phyloP scores from a whole-genome alignment of 192 early-diverging fungal genomes.

The Gonapodya prolifera region DNA sequence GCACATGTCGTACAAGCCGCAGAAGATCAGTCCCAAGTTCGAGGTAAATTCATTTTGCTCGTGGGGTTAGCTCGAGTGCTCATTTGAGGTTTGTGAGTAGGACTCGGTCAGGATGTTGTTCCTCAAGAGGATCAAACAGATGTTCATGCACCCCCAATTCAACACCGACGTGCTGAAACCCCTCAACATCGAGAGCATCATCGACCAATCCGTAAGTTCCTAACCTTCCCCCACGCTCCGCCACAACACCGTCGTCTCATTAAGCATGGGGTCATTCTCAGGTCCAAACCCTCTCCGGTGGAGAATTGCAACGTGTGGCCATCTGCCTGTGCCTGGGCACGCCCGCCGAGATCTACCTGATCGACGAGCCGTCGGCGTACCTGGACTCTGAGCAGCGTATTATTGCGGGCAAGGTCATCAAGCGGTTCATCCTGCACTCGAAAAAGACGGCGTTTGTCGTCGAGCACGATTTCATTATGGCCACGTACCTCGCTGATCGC shows the following conservation, averaged over 20 bases:
- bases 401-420: constrained; percentile 96
- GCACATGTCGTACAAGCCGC: constrained; percentile 90
- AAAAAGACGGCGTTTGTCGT: constrained; percentile 83
- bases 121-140: constrained; percentile 68
- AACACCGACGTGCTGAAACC: constrained; percentile 94
- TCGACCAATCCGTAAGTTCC: constrained; percentile 74
- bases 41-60: background rate
- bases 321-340: constrained; percentile 77
- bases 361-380: constrained; percentile 97
- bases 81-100: too few relatives aligned
- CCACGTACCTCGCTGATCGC: constrained; percentile 91
- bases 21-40: constrained; percentile 97
- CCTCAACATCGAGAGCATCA: constrained; percentile 77
- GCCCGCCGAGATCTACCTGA: constrained; percentile 91
- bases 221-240: background rate
- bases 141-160: constrained; percentile 89
- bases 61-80: too few relatives aligned
- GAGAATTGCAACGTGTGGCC: constrained; percentile 98
- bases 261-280: background rate
- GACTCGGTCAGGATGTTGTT: constrained; percentile 88
- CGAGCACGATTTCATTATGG: constrained; percentile 29
- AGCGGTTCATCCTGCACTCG: constrained; percentile 86
- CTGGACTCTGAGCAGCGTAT: constrained; percentile 99
- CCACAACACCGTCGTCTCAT: background rate
- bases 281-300: constrained; percentile 68